A percentile compares a stretch with the other conserved stretches of the same genome.
Conservation (phyloP, 2,329 filamentous ascomycete species). For the Peltaster fructicola region DNA sequence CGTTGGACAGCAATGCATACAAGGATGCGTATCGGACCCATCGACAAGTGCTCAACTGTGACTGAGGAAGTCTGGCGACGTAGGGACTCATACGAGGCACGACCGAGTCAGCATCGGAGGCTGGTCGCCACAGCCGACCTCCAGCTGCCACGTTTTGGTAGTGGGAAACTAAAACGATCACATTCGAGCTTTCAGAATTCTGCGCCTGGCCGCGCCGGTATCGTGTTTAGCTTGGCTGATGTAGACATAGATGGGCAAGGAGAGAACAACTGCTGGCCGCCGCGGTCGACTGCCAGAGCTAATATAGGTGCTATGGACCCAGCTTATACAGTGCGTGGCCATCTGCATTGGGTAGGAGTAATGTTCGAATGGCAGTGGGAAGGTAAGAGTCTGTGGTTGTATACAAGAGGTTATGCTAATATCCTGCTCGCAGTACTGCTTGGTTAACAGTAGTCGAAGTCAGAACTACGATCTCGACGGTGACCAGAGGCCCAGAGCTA, state of each 20-base stretch:
- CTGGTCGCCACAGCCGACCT: slow-evolving; percentile 21
- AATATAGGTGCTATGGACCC: slow-evolving; percentile 30
- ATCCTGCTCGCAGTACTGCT: too few relatives aligned
- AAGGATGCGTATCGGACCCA: slow-evolving; percentile 48
- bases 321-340: slow-evolving; percentile 47
- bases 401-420: too few relatives aligned
- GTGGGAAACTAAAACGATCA: slow-evolving; percentile 8
- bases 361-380: slow-evolving; percentile 61
- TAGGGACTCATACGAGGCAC: slow-evolving; percentile 35
- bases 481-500: too few relatives aligned
- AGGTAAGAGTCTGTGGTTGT: too few relatives aligned
- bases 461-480: too few relatives aligned
- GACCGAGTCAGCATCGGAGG: slow-evolving; percentile 14
- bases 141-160: slow-evolving; percentile 11
- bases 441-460: too few relatives aligned
- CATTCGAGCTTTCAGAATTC: slow-evolving; percentile 6
- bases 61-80: slow-evolving; percentile 49
- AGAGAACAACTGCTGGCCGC: slow-evolving; percentile 5
- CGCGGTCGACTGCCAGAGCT: slow-evolving; percentile 3
- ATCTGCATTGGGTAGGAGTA: slow-evolving; percentile 51
- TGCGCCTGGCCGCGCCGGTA: slow-evolving; percentile 16
- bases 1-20: slow-evolving; percentile 44
- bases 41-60: slow-evolving; percentile 47
- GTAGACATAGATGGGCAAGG: slow-evolving; percentile 4
- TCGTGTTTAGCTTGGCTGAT: slow-evolving; percentile 17